phyloP scores from a whole-genome alignment of 2,329 filamentous ascomycete genomes.

The Metarhizium rileyi region DNA sequence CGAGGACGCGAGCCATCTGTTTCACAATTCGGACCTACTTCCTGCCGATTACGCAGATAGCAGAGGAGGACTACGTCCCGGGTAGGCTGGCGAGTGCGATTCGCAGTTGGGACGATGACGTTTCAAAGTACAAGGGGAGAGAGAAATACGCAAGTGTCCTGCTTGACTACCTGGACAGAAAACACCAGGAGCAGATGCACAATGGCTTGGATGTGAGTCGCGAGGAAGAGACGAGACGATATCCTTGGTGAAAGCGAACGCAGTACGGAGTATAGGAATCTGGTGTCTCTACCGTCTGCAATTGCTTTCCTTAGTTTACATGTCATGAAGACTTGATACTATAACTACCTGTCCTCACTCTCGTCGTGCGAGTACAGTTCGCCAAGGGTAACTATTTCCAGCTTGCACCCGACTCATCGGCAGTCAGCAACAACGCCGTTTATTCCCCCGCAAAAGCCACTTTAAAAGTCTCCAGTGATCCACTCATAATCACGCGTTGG shows the following conservation, averaged over 20 bases:
- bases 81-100: conserved; percentile 69
- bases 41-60: conserved; percentile 58
- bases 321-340: no score
- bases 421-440: no score
- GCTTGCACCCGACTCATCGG: no score
- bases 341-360: no score
- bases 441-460: no score
- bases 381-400: no score
- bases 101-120: conserved; percentile 72
- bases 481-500: no score
- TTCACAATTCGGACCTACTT: conserved; percentile 81
- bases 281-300: no score
- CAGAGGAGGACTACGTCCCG: conserved; percentile 64
- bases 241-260: conserved; percentile 41
- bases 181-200: conserved; percentile 65
- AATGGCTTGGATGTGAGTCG: conserved; percentile 50
- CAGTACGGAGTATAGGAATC: no score
- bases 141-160: conserved; percentile 65
- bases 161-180: conserved; percentile 64
- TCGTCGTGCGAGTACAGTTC: no score
- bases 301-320: no score
- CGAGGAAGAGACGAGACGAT: conserved; percentile 47
- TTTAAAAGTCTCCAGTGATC: no score
- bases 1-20: conserved; percentile 46
- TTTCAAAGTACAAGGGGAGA: conserved; percentile 67